phyloP scores from a whole-genome alignment of 441 rosid species.

The Populus tomentosa region DNA sequence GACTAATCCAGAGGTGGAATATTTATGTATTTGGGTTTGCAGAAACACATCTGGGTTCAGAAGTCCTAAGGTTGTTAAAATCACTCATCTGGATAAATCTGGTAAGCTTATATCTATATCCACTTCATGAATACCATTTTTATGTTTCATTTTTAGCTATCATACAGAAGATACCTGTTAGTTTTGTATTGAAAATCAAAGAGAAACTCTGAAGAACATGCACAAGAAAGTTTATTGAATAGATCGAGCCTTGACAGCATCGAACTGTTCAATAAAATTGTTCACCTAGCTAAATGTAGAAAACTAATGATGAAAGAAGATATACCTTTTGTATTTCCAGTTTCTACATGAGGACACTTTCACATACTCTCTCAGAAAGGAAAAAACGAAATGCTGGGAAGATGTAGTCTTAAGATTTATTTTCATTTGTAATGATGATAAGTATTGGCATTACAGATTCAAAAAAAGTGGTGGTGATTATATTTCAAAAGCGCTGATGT shows the following conservation, averaged over 20 bases:
- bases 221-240: background rate
- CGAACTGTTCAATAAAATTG: background rate
- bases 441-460: background rate
- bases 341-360: no score
- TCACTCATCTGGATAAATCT: background rate
- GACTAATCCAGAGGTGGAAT: background rate
- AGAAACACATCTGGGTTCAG: conserved; percentile 87
- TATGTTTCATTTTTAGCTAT: background rate
- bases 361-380: no score
- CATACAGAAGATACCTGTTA: background rate
- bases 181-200: background rate
- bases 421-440: background rate
- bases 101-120: conserved; percentile 3
- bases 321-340: background rate
- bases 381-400: no score
- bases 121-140: background rate
- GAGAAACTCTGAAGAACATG: background rate
- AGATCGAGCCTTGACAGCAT: background rate
- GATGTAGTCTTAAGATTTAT: no score
- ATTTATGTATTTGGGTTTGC: conserved; percentile 23
- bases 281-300: background rate
- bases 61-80: conserved; percentile 56
- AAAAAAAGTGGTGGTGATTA: background rate
- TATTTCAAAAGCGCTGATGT: background rate
- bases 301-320: background rate